Percentiles rank a stretch among this genome's conserved stretches.
Conservation (phyloP, 176 grass and related monocot genomes). For the Olyra latifolia region DNA sequence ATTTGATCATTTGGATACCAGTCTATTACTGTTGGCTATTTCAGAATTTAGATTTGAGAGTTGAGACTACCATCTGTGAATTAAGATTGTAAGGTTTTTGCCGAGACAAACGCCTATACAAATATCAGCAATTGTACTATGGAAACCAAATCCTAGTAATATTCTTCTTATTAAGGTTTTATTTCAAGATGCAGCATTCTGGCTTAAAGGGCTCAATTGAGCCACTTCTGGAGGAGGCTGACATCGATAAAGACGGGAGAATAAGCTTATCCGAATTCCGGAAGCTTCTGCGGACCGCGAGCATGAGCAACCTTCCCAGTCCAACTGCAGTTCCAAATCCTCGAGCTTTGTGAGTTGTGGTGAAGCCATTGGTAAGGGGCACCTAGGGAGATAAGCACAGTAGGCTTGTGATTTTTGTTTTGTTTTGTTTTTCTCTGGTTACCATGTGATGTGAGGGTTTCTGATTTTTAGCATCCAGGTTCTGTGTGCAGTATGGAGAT, state of each 20-base stretch:
- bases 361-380: not conserved
- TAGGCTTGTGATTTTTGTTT: slow-evolving; percentile 22
- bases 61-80: not conserved
- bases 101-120: not conserved
- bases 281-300: slow-evolving; percentile 79
- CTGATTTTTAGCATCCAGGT: slow-evolving; percentile 51
- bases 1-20: not conserved
- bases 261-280: slow-evolving; percentile 90
- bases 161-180: slow-evolving; percentile 36
- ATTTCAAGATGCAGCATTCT: slow-evolving; percentile 58
- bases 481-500: slow-evolving; percentile 37
- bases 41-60: slow-evolving; percentile 5
- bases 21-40: not conserved
- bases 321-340: slow-evolving; percentile 57
- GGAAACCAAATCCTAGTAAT: not conserved
- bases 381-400: slow-evolving; percentile 12
- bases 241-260: slow-evolving; percentile 84
- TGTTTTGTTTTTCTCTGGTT: not conserved
- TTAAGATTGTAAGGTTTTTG: not conserved
- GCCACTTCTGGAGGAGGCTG: slow-evolving; percentile 81
- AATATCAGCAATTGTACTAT: not conserved
- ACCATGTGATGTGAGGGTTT: slow-evolving; percentile 47
- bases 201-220: slow-evolving; percentile 86
- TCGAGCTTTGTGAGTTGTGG: slow-evolving; percentile 32
- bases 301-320: slow-evolving; percentile 89